phyloP scores from a whole-genome alignment of 805 yeast genomes.

The Candida ascalaphidarum region DNA sequence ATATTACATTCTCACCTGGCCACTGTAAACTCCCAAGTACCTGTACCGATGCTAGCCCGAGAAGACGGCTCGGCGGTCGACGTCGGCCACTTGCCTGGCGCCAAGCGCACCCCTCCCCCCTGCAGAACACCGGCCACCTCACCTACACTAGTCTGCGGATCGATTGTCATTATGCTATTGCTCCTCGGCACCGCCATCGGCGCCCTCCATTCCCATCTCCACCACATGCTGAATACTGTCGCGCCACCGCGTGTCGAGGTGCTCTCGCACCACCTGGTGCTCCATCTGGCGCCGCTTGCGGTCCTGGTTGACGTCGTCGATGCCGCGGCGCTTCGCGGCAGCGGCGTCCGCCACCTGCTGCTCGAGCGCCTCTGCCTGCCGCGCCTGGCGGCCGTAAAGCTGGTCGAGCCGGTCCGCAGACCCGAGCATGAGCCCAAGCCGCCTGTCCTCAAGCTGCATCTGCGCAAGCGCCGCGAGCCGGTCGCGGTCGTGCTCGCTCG shows the following conservation, averaged over 20 bases:
- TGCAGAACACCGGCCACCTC: too few relatives aligned
- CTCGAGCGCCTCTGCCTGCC: constrained; percentile 15
- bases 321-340: constrained; percentile 5
- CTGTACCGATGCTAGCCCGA: too few relatives aligned
- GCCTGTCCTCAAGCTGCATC: constrained; percentile 29
- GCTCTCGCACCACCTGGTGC: constrained; percentile 8
- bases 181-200: constrained; percentile 7
- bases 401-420: constrained; percentile 24
- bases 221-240: constrained; percentile 16
- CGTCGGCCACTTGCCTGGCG: too few relatives aligned
- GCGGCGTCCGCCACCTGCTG: constrained; percentile 10
- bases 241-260: constrained; percentile 8
- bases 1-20: background rate
- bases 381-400: constrained; percentile 28
- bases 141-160: background rate
- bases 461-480: constrained; percentile 33
- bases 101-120: too few relatives aligned
- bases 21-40: background rate
- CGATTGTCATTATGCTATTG: background rate
- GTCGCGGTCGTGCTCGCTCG: constrained; percentile 10
- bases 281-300: constrained; percentile 6
- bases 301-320: constrained; percentile 4
- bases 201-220: constrained; percentile 24
- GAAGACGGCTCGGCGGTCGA: too few relatives aligned
- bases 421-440: constrained; percentile 21